Base-by-base conservation (phyloP, 2,329 filamentous ascomycete species). In the Colletotrichum phormii region DNA sequence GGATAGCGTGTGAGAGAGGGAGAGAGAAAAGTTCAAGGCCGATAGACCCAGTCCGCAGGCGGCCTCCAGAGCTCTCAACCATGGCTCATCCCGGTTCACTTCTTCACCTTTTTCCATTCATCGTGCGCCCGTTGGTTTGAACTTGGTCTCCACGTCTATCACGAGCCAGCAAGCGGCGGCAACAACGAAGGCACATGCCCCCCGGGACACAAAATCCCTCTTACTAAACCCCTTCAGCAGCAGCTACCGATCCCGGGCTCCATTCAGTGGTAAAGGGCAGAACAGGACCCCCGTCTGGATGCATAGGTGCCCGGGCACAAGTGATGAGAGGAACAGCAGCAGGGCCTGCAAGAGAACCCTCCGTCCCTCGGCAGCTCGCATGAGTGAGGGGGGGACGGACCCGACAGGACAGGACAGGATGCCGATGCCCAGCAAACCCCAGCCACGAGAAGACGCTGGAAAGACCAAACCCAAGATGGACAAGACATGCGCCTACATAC, bases 341-440 rank as follows among this genome's bases (percentile, higher is more conserved):
- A 49, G 42, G 42, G 42, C 42, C 42, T 49, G 42, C 42, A 49
- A 49, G 42, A 49, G 42, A 49, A 49, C 42, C 42, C 42, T 49
- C 42, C 9, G 3, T 9, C 42, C 42, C 42, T 49, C 46, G 31
- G 12, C 18, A 57, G 66, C 66, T 69, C 24, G 66, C 66, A 33
- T 55, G 53, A 69, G 67, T 33, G 42, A 57, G 55, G 57, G 49
- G 54, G 51, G 26, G 35, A 62, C 35, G 51, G 63, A 57, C 63
- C 68, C 57, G 57, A 62, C n/a, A 67, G 67, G 46, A 66, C 24
- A 63, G 42, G 15, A 46, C 22, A 31, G 24, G 51, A 22, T 22
- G 33, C 66, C 51, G 51, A 22, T 22, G 33, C 66, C 51, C 26
- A 24, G 60, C n/a, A 65, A 13, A 33, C 53, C 53, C 24, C 42